A percentile compares a stretch with the other conserved stretches of the same genome.
Conservation (phyloP, 2,329 filamentous ascomycete species). For the Aspergillus tanneri region DNA sequence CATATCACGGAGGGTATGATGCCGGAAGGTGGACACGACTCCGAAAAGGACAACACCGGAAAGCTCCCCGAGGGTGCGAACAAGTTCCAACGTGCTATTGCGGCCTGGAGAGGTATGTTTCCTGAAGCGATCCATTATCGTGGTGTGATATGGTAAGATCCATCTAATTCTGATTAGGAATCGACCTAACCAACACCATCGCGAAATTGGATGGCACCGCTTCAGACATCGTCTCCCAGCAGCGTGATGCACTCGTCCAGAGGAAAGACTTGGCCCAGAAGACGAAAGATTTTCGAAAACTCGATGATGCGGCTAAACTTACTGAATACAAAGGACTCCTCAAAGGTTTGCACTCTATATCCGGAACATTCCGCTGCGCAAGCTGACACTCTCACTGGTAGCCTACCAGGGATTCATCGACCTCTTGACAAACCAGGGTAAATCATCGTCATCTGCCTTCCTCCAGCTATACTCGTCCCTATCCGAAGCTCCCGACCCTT, state of each 20-base stretch:
- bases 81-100: slow-evolving; percentile 95
- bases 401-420: slow-evolving; percentile 98
- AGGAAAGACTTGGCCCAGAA: slow-evolving; percentile 98
- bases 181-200: slow-evolving; percentile 81
- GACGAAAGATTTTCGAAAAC: slow-evolving; percentile 95
- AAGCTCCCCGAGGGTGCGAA: slow-evolving; percentile 63
- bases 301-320: slow-evolving; percentile 84
- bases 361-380: not conserved
- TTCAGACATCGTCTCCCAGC: slow-evolving; percentile 90
- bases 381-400: slow-evolving; percentile 37
- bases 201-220: slow-evolving; percentile 86
- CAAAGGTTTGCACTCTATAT: slow-evolving; percentile 60
- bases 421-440: slow-evolving; percentile 91
- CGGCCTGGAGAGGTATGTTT: slow-evolving; percentile 90
- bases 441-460: slow-evolving; percentile 89
- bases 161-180: slow-evolving; percentile 54
- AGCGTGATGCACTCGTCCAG: slow-evolving; percentile 92
- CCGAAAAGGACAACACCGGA: slow-evolving; percentile 25
- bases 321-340: slow-evolving; percentile 84
- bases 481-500: slow-evolving; percentile 94
- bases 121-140: not conserved
- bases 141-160: not conserved
- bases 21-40: slow-evolving; percentile 29
- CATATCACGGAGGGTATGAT: slow-evolving; percentile 43
- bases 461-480: slow-evolving; percentile 88